phyloP scores from a whole-genome alignment of 495 filamentous ascomycete genomes.

The Aspergillus egyptiacus region DNA sequence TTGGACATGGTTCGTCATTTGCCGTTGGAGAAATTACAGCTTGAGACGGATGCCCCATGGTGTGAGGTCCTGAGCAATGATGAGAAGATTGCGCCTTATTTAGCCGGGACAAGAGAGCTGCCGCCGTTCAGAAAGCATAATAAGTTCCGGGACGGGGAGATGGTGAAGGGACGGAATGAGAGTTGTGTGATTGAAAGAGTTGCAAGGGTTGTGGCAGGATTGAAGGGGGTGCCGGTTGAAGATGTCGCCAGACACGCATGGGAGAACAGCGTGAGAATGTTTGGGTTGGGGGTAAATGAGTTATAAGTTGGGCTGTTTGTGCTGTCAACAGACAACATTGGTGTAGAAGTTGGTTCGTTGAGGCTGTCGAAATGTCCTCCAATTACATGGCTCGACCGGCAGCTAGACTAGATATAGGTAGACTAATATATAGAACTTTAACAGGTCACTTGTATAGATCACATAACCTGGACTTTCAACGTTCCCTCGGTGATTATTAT shows the following conservation, averaged over 20 bases:
- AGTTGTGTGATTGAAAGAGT: constrained; percentile 29
- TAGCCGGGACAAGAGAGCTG: constrained; percentile 16
- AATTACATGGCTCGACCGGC: too few species aligned
- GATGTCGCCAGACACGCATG: constrained; percentile 26
- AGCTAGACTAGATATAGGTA: too few species aligned
- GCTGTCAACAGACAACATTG: too few species aligned
- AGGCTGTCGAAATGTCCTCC: too few species aligned
- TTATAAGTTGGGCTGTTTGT: too few species aligned
- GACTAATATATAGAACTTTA: too few species aligned
- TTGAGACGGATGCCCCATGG: constrained; percentile 34
- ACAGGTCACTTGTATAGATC: too few species aligned
- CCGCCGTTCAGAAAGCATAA: constrained; percentile 23
- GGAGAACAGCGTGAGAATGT: constrained; percentile 29
- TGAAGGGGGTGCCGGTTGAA: constrained; percentile 23
- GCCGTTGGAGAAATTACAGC: constrained; percentile 23
- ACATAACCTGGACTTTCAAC: too few species aligned
- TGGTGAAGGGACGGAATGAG: constrained; percentile 31
- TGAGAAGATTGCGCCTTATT: constrained; percentile 17
- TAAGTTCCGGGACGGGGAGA: constrained; percentile 25
- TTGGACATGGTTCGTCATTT: constrained; percentile 26
- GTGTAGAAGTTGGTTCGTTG: too few species aligned
- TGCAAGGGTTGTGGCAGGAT: constrained; percentile 25
- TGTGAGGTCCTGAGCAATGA: constrained; percentile 24
- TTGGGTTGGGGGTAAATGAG: constrained; percentile 18
- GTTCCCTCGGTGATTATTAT: too few species aligned